Conservation (phyloP, 352 stramenopile species). For the Globisporangium abappressorium region DNA sequence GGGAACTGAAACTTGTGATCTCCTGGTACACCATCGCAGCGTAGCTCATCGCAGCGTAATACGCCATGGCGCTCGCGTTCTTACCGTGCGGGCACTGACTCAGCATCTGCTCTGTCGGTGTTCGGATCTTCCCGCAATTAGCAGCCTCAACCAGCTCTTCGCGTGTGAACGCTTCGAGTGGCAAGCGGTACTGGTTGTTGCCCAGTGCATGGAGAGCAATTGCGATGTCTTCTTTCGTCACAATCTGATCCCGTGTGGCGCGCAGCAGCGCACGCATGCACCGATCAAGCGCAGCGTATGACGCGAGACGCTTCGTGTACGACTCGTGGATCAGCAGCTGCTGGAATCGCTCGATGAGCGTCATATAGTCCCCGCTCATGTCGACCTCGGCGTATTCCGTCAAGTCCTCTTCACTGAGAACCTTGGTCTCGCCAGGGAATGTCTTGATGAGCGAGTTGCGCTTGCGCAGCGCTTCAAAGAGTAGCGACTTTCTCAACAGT, state of each 20-base stretch:
- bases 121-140: conserved; percentile 42
- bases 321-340: conserved; percentile 64
- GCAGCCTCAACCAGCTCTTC: conserved; percentile 58
- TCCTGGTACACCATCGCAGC: conserved; percentile 61
- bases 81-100: conserved; percentile 37
- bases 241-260: conserved; percentile 36
- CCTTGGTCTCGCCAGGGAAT: conserved; percentile 48
- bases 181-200: conserved; percentile 35
- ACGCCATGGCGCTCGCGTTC: conserved; percentile 62
- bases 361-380: conserved; percentile 65
- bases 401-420: conserved; percentile 41
- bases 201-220: conserved; percentile 35
- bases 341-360: conserved; percentile 65
- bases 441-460: conserved; percentile 70
- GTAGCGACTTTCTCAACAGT: conserved; percentile 51
- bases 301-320: conserved; percentile 53
- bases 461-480: conserved; percentile 66
- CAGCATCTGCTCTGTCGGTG: conserved; percentile 44
- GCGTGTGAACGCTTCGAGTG: conserved; percentile 58
- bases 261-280: conserved; percentile 56
- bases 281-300: conserved; percentile 62
- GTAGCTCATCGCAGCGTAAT: conserved; percentile 64
- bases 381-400: conserved; percentile 59
- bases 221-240: conserved; percentile 77
- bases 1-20: conserved; percentile 46